phyloP scores from a whole-genome alignment of 768 basidiomycete species.

The Mrakia frigida region DNA sequence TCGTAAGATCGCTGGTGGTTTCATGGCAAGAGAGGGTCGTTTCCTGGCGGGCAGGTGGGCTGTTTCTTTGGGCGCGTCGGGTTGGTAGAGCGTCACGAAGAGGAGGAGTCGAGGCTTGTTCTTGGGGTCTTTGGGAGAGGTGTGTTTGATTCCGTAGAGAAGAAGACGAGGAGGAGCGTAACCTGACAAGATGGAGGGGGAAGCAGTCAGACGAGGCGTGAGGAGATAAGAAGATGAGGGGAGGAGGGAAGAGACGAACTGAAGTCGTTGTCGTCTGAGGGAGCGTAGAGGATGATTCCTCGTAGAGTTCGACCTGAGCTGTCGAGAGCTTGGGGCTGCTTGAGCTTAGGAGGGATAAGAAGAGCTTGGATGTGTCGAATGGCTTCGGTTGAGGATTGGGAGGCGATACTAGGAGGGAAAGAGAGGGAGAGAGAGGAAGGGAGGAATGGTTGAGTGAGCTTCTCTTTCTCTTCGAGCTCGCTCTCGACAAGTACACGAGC shows the following conservation, averaged over 20 bases:
- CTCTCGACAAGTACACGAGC: not conserved
- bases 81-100: slow-evolving; percentile 4
- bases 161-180: not conserved
- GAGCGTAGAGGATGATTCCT: not conserved
- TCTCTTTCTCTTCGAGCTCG: not conserved
- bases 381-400: slow-evolving; percentile 1
- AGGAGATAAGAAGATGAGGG: not conserved
- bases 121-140: not conserved
- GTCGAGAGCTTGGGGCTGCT: slow-evolving; percentile 12
- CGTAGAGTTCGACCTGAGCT: not conserved
- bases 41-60: not conserved
- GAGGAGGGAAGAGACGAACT: not conserved
- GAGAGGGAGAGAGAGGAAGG: not conserved
- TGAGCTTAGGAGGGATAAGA: not conserved
- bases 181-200: not conserved
- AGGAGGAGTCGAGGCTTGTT: slow-evolving; percentile 14
- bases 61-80: not conserved
- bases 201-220: not conserved
- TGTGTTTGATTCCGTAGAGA: slow-evolving; percentile 6
- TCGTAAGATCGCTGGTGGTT: not conserved
- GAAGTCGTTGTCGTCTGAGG: too few species aligned
- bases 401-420: not conserved
- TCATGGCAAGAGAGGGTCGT: not conserved
- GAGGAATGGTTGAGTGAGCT: not conserved
- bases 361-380: not conserved